Percentiles rank a stretch among this genome's conserved stretches.
These are phyloP conservation scores for Sanghuangporus sanghuang DNA, from an alignment of 1,284 basidiomycete genomes.

Conservation along the genomic window DNA sequence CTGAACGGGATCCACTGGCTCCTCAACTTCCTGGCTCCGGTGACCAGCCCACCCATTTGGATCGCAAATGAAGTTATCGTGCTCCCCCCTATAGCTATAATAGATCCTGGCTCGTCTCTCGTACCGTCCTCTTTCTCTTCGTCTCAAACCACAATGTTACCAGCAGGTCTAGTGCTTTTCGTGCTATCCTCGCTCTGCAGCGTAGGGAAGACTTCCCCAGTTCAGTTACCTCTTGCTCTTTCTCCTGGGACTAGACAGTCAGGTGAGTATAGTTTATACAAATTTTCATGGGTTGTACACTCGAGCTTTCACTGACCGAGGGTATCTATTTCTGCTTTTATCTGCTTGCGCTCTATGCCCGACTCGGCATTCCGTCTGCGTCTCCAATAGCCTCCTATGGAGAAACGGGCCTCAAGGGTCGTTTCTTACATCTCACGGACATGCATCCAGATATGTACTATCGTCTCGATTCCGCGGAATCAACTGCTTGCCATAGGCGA, in stretches of 20 bases:
- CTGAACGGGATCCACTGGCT: too few species aligned
- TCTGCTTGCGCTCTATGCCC: not conserved
- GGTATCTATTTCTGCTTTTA: not conserved
- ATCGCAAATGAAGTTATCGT: not conserved
- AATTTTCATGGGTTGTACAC: not conserved
- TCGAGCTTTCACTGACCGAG: not conserved
- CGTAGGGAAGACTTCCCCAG: not conserved
- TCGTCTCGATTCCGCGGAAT: constrained; percentile 39
- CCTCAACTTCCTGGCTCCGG: not conserved
- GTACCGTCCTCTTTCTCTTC: not conserved
- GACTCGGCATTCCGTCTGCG: not conserved
- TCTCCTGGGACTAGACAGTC: not conserved
- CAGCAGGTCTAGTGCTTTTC: not conserved
- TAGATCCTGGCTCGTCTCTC: not conserved
- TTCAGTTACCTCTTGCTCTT: constrained; percentile 3
- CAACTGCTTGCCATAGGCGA: constrained; percentile 60
- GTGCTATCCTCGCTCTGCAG: not conserved
- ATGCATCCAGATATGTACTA: constrained; percentile 77
- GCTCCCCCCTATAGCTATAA: not conserved
- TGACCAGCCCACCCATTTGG: not conserved
- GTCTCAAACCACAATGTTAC: constrained; percentile 2
- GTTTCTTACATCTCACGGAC: constrained; percentile 77
- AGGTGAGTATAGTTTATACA: not conserved
- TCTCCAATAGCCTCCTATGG: constrained; percentile 8
- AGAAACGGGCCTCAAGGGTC: constrained; percentile 46